phyloP scores from a whole-genome alignment of 1,139 yeast species.

The Barnettozyma hawaiiensis region DNA sequence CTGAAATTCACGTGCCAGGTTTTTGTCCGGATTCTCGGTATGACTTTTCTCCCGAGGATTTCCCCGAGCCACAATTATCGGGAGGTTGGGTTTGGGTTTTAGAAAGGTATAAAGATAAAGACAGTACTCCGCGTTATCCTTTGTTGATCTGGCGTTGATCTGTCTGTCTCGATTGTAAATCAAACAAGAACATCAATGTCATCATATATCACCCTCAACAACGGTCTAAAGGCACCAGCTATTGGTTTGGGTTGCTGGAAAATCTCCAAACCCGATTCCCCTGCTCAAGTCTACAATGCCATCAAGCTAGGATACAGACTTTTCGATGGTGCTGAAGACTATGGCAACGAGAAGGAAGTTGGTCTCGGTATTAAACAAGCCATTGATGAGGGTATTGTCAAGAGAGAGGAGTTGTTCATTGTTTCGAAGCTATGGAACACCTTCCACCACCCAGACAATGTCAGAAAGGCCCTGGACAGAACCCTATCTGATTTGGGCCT shows the following conservation, averaged over 20 bases:
- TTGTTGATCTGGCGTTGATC: no score
- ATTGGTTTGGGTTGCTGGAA: constrained; percentile 72
- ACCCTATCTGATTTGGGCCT: constrained; percentile 59
- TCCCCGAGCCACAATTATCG: not conserved
- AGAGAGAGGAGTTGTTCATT: constrained; percentile 66
- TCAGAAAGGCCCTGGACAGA: constrained; percentile 50
- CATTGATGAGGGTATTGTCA: constrained; percentile 59
- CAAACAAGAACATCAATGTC: constrained; percentile 14
- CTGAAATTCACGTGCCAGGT: not conserved
- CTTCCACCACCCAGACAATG: constrained; percentile 56
- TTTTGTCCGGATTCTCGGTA: not conserved
- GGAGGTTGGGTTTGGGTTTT: no score
- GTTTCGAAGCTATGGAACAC: constrained; percentile 81
- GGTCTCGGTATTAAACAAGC: constrained; percentile 66
- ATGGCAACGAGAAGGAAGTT: constrained; percentile 71
- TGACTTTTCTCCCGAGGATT: not conserved
- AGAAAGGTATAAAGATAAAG: no score
- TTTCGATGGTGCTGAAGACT: constrained; percentile 74
- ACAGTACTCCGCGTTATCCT: no score
- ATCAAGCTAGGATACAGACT: constrained; percentile 68
- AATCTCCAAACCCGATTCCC: constrained; percentile 49
- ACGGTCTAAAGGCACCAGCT: constrained; percentile 56
- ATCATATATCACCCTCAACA: constrained; percentile 43
- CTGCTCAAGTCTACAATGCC: constrained; percentile 58
- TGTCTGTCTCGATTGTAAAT: no score